Evolutionary conservation across 805 yeast species (phyloP).

Genomic region (Starmerella floris): DNA sequence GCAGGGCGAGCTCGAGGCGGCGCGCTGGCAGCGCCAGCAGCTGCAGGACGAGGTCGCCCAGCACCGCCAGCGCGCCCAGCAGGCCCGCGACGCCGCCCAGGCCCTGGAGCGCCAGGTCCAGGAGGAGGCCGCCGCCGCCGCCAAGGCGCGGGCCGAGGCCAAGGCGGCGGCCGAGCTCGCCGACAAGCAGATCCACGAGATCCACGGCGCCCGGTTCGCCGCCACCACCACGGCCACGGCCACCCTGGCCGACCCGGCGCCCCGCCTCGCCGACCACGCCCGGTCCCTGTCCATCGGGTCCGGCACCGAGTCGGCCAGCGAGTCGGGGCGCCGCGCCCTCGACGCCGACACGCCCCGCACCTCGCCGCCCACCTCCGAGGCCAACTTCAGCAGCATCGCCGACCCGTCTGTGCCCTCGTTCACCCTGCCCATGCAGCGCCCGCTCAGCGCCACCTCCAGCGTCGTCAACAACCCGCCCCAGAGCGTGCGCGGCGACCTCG

Average conservation of each 20-base stretch:
- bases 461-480: slow-evolving; percentile 85
- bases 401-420: slow-evolving; percentile 17
- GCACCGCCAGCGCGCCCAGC: slow-evolving; percentile 10
- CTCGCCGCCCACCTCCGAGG: slow-evolving; percentile 15
- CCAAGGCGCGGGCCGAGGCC: slow-evolving; percentile 5
- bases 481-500: slow-evolving; percentile 69
- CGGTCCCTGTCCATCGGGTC: slow-evolving; percentile 1
- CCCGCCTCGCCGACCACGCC: not conserved
- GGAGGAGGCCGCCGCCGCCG: slow-evolving; percentile 9
- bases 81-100: slow-evolving; percentile 9
- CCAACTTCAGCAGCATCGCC: slow-evolving; percentile 5
- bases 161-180: slow-evolving; percentile 1
- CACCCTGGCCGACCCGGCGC: not conserved
- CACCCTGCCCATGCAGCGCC: slow-evolving; percentile 42
- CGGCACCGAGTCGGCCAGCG: slow-evolving; percentile 1
- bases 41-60: slow-evolving; percentile 16
- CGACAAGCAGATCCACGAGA: not conserved
- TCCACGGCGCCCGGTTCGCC: not conserved
- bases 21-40: slow-evolving; percentile 8
- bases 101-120: slow-evolving; percentile 5
- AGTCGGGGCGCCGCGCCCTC: not conserved
- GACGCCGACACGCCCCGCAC: slow-evolving; percentile 10
- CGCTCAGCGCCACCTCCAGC: slow-evolving; percentile 76
- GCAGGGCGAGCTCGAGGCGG: slow-evolving; percentile 7
- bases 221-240: not conserved